Evolutionary conservation across 192 early-diverging fungal genomes (phyloP).

Genomic region (Dissophora globulifera): DNA sequence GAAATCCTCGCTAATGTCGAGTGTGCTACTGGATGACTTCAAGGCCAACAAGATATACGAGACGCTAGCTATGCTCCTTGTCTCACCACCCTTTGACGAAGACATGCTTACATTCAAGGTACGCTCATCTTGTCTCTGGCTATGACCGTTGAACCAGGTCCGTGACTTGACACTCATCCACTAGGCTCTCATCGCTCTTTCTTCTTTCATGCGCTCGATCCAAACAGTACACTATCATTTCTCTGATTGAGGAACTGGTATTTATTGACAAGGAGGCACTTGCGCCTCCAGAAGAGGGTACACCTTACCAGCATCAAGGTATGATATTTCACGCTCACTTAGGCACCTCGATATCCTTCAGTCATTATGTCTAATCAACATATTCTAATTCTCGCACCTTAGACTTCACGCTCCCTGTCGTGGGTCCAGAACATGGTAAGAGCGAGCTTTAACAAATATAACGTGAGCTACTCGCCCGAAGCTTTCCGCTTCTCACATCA

Average conservation of each 20-base stretch:
- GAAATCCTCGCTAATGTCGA: conserved; percentile 50
- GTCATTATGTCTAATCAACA: neutral
- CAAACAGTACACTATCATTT: conserved; percentile 58
- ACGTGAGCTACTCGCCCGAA: neutral
- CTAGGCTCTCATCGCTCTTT: neutral
- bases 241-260: conserved; percentile 55
- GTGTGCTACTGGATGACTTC: conserved; percentile 60
- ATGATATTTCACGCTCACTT: neutral
- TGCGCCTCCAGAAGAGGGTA: conserved; percentile 53
- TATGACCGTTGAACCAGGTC: too few species aligned
- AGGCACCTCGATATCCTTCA: neutral
- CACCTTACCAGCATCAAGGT: conserved; percentile 69
- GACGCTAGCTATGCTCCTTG: conserved; percentile 52
- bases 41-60: conserved; percentile 56
- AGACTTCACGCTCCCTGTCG: conserved; percentile 62
- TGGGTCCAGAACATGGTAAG: conserved; percentile 54
- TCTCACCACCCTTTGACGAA: conserved; percentile 56
- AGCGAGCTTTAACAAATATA: neutral
- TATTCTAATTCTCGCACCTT: neutral
- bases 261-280: conserved; percentile 60
- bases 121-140: neutral
- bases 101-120: conserved; percentile 57
- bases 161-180: too few species aligned
- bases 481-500: neutral
- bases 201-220: neutral